These are phyloP conservation scores for Yamadazyma aaseri DNA, from an alignment of 1,139 yeast species.

Conservation along the genomic window DNA sequence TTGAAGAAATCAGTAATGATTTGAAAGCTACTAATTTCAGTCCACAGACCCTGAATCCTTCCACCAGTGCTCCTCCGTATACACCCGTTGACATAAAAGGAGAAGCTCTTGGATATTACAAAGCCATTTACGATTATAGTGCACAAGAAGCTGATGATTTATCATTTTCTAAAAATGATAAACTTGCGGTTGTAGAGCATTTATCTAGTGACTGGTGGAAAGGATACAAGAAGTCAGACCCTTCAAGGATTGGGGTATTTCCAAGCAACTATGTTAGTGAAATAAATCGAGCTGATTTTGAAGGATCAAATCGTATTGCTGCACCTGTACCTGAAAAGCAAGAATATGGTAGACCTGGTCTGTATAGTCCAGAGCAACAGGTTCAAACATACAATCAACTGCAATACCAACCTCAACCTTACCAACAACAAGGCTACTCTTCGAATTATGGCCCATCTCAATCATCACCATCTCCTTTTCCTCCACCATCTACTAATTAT, in stretches of 20 bases:
- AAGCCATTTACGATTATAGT: constrained; percentile 69
- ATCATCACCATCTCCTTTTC: constrained; percentile 23
- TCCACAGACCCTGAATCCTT: no score
- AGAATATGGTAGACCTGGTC: constrained; percentile 14
- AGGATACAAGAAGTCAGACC: constrained; percentile 52
- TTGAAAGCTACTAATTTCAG: constrained; percentile 25
- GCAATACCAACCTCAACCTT: constrained; percentile 7
- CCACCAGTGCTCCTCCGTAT: constrained; percentile 13
- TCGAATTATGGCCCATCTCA: constrained; percentile 14
- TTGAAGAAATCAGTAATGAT: constrained; percentile 20
- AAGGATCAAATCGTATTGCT: constrained; percentile 11
- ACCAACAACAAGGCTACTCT: constrained; percentile 8
- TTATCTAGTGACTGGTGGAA: constrained; percentile 91
- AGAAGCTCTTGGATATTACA: constrained; percentile 46
- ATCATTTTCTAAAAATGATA: constrained; percentile 61
- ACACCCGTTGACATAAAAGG: constrained; percentile 17
- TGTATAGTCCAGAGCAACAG: constrained; percentile 9
- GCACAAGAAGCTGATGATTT: constrained; percentile 74
- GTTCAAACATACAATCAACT: constrained; percentile 10
- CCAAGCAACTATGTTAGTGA: constrained; percentile 81
- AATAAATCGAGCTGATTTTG: constrained; percentile 37
- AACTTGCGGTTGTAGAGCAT: constrained; percentile 66
- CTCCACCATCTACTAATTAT: constrained; percentile 47
- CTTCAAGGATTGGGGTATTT: constrained; percentile 72
- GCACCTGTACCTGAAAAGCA: constrained; percentile 19